Evolutionary conservation across 306 rosid species (phyloP).

Genomic region (Dalbergia cochinchinensis): DNA sequence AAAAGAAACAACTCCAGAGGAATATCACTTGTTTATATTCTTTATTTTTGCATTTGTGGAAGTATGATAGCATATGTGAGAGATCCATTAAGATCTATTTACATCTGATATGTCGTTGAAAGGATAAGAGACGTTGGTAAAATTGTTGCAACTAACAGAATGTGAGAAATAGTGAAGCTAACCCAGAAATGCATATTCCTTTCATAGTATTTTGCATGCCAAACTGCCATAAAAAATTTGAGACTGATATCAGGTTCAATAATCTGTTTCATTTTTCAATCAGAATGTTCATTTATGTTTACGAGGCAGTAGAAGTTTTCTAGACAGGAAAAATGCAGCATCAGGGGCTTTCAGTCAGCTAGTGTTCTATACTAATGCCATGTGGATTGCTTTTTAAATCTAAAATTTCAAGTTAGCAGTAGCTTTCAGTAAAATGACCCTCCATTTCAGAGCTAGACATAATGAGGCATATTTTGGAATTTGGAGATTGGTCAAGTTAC

Average conservation of each 20-base stretch:
- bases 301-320: not conserved
- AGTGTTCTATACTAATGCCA: not conserved
- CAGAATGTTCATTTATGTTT: conserved; percentile 12
- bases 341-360: not conserved
- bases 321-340: conserved; percentile 8
- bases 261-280: conserved; percentile 1
- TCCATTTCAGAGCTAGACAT: not conserved
- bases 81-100: conserved; percentile 19
- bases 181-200: not conserved
- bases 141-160: conserved; percentile 33
- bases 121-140: not conserved
- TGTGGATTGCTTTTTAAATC: conserved; percentile 28
- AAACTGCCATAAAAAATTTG: conserved; percentile 1
- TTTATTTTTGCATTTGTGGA: conserved; percentile 18
- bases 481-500: conserved; percentile 45
- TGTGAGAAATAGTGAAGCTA: conserved; percentile 20
- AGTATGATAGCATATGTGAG: conserved; percentile 2
- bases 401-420: conserved; percentile 15
- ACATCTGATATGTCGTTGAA: not conserved
- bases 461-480: conserved; percentile 23
- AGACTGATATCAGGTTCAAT: not conserved
- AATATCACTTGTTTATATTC: not conserved
- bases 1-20: conserved; percentile 18
- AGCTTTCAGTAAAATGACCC: conserved; percentile 23
- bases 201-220: conserved; percentile 9